Base-by-base conservation (phyloP, 169 alveolate species). In the Plasmodium yoelii region DNA sequence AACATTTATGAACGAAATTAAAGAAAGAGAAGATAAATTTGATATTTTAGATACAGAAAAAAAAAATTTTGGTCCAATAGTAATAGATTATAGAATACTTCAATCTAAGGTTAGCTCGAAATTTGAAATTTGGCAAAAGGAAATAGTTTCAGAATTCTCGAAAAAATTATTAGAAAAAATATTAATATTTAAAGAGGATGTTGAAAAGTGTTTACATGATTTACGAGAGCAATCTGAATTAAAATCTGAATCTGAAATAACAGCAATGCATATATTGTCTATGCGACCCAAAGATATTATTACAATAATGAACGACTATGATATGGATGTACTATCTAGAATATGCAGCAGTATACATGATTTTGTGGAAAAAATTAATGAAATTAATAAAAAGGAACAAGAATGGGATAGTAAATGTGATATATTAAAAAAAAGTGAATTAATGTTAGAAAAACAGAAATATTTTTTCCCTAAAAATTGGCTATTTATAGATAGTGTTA, bases 91-190 rank as follows among this genome's bases (percentile, higher is more conserved):
- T 90, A 94, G 95, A 24, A 95, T 95, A 46, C 96, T 97, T 2
- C 96, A 95, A 87, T 84, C 93, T 2, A 93, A 92, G 61, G 90
- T 93, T 34, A 77, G 87, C 87, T 95, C 96, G 64, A 97, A 97
- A 88, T 98, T 97, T 92, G 99, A 98, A 86, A 92, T 91, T 39
- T 97, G 99, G 99, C 99, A 98, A 82, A 96, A 97, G 53, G 99
- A 97, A 71, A 95, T 98, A 19, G 94, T 98, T 65, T 95, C 95
- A 53, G 97, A 96, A 56, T 98, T 97, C 74, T 99, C 99, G 7
- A 94, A 91, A 74, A 96, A 96, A 87, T 95, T 98, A 24, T 94
- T 95, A 63, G 98, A 94, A 19, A 94, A 86, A 68, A 57, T 89
- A 61, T n/a, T 64, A 63, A 2, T 65, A 68, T 28, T 93, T 60